Conservation (phyloP, 2,329 filamentous ascomycete species). For the Colletotrichum incanum region DNA sequence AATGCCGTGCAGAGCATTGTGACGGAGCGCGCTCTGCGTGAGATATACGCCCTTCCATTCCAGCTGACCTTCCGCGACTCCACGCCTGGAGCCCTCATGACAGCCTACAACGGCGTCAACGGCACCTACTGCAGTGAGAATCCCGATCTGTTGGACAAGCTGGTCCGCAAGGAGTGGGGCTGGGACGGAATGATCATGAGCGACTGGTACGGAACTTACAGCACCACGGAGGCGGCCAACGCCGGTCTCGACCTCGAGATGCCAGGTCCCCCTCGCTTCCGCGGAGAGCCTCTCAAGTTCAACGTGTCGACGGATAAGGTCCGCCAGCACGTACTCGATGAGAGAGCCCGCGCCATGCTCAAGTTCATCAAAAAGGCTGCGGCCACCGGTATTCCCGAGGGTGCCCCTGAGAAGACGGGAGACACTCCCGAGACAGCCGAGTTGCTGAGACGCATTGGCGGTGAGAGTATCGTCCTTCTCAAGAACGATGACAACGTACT, state of each 20-base stretch:
- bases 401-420: conserved; percentile 66
- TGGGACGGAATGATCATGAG: conserved; percentile 73
- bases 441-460: conserved; percentile 76
- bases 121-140: conserved; percentile 71
- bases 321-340: conserved; percentile 67
- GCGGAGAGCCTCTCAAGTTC: conserved; percentile 67
- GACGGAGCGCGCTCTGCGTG: conserved; percentile 69
- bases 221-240: conserved; percentile 64
- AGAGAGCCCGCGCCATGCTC: conserved; percentile 71
- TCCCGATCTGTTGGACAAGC: conserved; percentile 62
- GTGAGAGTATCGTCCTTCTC: conserved; percentile 80
- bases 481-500: conserved; percentile 79
- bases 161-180: conserved; percentile 71
- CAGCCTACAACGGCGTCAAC: conserved; percentile 73
- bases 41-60: conserved; percentile 73
- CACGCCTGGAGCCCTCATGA: conserved; percentile 70
- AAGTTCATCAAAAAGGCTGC: conserved; percentile 73
- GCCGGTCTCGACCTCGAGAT: conserved; percentile 73
- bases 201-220: conserved; percentile 74
- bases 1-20: conserved; percentile 70
- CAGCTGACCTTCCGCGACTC: conserved; percentile 69
- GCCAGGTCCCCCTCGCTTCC: conserved; percentile 69
- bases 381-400: conserved; percentile 68
- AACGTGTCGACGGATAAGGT: conserved; percentile 71
- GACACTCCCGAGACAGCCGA: conserved; percentile 75